Conservation (phyloP, 768 basidiomycete genomes). For the Mycena latifolia region DNA sequence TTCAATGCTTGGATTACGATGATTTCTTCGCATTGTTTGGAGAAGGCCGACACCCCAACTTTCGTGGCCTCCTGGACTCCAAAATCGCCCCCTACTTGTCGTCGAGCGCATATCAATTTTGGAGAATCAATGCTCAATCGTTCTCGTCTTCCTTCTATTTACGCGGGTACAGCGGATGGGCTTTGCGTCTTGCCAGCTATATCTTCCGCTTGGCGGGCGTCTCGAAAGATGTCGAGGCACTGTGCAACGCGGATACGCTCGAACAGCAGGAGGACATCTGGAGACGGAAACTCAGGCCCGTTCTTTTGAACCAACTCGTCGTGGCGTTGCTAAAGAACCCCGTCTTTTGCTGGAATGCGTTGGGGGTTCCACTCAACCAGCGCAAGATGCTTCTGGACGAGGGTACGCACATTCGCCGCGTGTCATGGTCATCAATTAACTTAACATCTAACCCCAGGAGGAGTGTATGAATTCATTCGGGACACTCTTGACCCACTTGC, state of each 20-base stretch:
- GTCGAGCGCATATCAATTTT: conserved; percentile 81
- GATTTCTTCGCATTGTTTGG: conserved; percentile 81
- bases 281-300: conserved; percentile 68
- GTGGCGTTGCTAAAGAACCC: conserved; percentile 66
- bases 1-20: conserved; percentile 65
- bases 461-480: conserved; percentile 61
- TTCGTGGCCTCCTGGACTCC: conserved; percentile 70
- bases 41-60: conserved; percentile 67
- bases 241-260: conserved; percentile 68
- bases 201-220: conserved; percentile 74
- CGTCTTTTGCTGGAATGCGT: conserved; percentile 80
- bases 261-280: conserved; percentile 74
- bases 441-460: conserved; percentile 19
- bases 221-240: conserved; percentile 61
- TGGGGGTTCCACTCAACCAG: conserved; percentile 83
- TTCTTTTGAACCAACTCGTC: conserved; percentile 70
- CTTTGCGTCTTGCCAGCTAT: conserved; percentile 69
- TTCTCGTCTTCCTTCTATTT: conserved; percentile 73
- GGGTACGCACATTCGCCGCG: conserved; percentile 40
- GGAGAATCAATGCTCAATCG: conserved; percentile 70
- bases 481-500: conserved; percentile 66
- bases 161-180: conserved; percentile 76
- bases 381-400: conserved; percentile 69
- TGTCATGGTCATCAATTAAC: background rate
- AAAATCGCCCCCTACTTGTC: conserved; percentile 77